Base-by-base conservation (phyloP, 345 rosid genomes). In the Pelargonium nanum region DNA sequence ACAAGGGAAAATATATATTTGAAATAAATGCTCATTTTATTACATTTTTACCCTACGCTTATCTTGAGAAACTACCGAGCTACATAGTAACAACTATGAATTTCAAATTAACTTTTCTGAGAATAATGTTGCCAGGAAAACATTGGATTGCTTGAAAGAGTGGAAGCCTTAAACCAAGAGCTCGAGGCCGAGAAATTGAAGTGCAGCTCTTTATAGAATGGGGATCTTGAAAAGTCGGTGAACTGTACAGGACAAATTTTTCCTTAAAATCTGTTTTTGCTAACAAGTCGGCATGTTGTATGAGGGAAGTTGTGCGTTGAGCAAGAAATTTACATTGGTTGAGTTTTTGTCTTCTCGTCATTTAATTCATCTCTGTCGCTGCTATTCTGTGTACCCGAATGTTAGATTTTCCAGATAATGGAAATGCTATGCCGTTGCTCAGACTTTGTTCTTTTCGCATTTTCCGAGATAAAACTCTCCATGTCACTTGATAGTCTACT, bases 131-230 rank as follows among this genome's bases (percentile, higher is more conserved):
- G 2, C 25, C 80, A 88, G 92, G 89, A 75, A 76, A 88, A 83
- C 60, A 61, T 28, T 24, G 87, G 70, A 9, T 72, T 88, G 70
- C 73, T 78, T 22, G 58, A 53, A 54, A 74, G 71, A 56, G 60
- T 88, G 71, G 80, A 83, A 66, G 26, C 59, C 23, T 68, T 83
- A 60, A 83, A 79, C 51, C 62, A 67, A 30, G 88, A 77, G 65
- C 78, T 85, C 19, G 74, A 68, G 56, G 76, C 69, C 26, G 72
- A 67, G 60, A 78, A 73, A 56, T 65, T 76, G 65, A 88, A 73
- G 59, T 86, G 96, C 63, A 57, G 34, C 26, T 61, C 65, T 19
- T 21, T 26, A 66, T 66, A 66, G 59, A 55, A 24, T n/a, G 12
- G 12, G 45, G 53, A 52, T 62, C 58, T 5, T 13, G 21, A 61